Evolutionary conservation across 352 stramenopile genomes (phyloP).

Genomic region (Phytophthora meadii): DNA sequence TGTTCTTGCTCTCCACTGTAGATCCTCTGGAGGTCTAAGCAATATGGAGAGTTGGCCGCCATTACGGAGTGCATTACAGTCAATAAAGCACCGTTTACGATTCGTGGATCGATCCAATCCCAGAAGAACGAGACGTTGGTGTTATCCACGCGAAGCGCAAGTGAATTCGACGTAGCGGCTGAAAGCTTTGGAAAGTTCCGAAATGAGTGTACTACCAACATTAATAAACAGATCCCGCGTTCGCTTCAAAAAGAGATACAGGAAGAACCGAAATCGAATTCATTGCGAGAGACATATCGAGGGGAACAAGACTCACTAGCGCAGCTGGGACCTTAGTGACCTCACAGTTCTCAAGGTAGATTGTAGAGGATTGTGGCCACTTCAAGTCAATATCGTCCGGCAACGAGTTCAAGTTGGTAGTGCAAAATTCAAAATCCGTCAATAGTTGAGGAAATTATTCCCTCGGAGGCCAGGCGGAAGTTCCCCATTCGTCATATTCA

Average conservation of each 20-base stretch:
- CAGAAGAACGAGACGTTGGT: conserved; percentile 31
- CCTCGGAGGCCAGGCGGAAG: conserved; percentile 41
- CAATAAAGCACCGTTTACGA: neutral
- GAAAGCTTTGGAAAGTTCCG: conserved; percentile 17
- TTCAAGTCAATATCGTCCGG: conserved; percentile 40
- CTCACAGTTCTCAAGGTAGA: conserved; percentile 28
- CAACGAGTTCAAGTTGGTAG: conserved; percentile 40
- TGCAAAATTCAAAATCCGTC: conserved; percentile 39
- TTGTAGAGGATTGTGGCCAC: conserved; percentile 32
- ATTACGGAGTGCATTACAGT: neutral
- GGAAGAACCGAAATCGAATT: conserved; percentile 27
- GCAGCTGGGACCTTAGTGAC: conserved; percentile 15
- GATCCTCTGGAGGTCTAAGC: conserved; percentile 15
- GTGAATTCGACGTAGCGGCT: neutral
- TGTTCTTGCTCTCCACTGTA: conserved; percentile 4
- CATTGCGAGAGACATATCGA: conserved; percentile 21
- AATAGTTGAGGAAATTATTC: conserved; percentile 33
- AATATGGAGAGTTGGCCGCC: conserved; percentile 21
- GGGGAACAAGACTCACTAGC: conserved; percentile 20
- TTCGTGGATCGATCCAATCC: conserved; percentile 26
- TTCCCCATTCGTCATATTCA: conserved; percentile 33
- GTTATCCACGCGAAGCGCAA: conserved; percentile 20
- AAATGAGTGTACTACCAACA: conserved; percentile 26
- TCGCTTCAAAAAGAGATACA: conserved; percentile 17
- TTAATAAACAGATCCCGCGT: conserved; percentile 17